These are phyloP conservation scores for Chlamydomonas sp. DNA, from an alignment of 139 green algal genomes.

Conservation along the genomic window DNA sequence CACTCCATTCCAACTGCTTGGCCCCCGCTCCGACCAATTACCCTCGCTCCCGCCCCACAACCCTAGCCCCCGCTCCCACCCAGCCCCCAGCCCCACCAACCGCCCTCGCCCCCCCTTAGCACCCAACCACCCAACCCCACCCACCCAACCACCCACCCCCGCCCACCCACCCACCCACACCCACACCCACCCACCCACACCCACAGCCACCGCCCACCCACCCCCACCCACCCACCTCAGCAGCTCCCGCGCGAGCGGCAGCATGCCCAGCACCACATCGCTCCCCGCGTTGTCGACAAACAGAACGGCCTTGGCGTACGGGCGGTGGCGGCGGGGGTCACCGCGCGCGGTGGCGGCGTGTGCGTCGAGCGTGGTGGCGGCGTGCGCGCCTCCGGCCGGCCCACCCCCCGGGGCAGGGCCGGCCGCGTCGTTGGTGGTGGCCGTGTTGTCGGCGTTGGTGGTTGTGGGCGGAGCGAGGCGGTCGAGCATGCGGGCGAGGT, in stretches of 20 bases:
- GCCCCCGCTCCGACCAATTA: neutral
- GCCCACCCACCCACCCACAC: too few species aligned
- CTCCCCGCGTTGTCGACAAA: conserved; percentile 73
- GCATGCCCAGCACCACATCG: conserved; percentile 80
- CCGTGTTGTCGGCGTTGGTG: too few species aligned
- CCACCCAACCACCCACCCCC: too few species aligned
- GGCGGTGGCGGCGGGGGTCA: too few species aligned
- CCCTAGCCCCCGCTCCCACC: too few species aligned
- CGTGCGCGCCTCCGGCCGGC: too few species aligned
- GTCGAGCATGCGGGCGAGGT: conserved; percentile 58
- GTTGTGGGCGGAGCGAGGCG: too few species aligned
- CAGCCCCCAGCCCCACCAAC: neutral
- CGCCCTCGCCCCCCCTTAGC: neutral
- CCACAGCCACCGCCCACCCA: neutral
- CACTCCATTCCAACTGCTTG: neutral
- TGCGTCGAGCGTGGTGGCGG: too few species aligned
- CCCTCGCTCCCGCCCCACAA: neutral
- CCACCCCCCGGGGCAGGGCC: too few species aligned
- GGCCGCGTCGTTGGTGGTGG: too few species aligned
- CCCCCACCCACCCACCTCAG: conserved; percentile 50
- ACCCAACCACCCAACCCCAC: neutral
- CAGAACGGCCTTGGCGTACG: neutral
- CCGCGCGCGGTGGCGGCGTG: too few species aligned
- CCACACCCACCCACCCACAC: neutral
- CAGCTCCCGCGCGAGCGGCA: conserved; percentile 81